These are phyloP conservation scores for Rehmannia glutinosa DNA, from an alignment of 257 asterid genomes.

Conservation along the genomic window DNA sequence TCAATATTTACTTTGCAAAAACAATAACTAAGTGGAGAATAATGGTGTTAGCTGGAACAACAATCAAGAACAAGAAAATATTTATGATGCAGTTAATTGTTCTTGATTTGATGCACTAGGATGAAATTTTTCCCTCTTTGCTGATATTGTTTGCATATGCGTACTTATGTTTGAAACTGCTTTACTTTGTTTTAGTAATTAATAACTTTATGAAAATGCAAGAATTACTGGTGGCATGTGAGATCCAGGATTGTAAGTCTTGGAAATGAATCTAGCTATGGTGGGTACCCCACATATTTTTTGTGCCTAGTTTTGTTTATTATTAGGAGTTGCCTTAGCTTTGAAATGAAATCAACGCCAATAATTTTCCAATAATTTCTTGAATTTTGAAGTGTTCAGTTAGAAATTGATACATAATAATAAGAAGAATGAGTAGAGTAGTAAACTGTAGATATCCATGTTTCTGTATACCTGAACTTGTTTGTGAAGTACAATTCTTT, in stretches of 20 bases:
- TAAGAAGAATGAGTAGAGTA: too few relatives aligned
- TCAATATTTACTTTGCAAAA: background rate
- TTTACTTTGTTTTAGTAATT: background rate
- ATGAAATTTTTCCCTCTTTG: constrained; percentile 3
- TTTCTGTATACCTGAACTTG: too few relatives aligned
- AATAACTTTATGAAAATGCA: background rate
- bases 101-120: constrained; percentile 5
- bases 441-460: too few relatives aligned
- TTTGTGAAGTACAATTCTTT: too few relatives aligned
- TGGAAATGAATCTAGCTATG: background rate
- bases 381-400: too few relatives aligned
- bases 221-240: background rate
- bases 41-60: constrained; percentile 8
- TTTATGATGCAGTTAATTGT: constrained; percentile 9
- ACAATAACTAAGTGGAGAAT: background rate
- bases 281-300: background rate
- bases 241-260: background rate
- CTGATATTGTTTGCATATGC: background rate
- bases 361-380: too few relatives aligned
- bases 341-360: too few relatives aligned
- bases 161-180: background rate
- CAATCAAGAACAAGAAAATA: constrained; percentile 3
- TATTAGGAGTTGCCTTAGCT: too few relatives aligned
- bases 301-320: too few relatives aligned
- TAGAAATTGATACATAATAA: too few relatives aligned